These are phyloP conservation scores for Flaveria trinervia DNA, from an alignment of 129 eudicot species.

Conservation along the genomic window DNA sequence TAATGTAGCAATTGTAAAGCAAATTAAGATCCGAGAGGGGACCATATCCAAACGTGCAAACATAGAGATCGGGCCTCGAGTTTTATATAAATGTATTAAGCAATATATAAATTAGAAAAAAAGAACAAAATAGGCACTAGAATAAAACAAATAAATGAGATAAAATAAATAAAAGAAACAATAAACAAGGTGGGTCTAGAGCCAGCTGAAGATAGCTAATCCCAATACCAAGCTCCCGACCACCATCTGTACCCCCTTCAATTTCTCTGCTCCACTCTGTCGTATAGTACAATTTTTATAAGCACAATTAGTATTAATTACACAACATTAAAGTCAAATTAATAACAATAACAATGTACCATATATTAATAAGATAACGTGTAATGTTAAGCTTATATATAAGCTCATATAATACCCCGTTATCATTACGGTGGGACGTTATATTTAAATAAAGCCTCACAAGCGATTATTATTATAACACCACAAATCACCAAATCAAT, in stretches of 20 bases:
- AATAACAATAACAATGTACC: background rate
- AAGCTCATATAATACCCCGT: too few relatives aligned
- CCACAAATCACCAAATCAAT: too few relatives aligned
- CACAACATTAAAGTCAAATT: background rate
- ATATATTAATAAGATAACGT: too few relatives aligned
- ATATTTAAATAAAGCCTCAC: too few relatives aligned
- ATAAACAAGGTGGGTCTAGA: constrained; percentile 19
- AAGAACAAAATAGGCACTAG: background rate
- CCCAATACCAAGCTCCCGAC: constrained; percentile 65
- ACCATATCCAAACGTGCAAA: background rate
- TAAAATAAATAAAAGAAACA: background rate
- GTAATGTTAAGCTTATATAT: too few relatives aligned
- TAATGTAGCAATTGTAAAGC: background rate
- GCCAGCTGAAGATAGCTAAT: constrained; percentile 51
- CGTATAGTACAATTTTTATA: background rate
- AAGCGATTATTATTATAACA: too few relatives aligned
- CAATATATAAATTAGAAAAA: constrained; percentile 23
- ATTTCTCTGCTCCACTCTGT: constrained; percentile 79
- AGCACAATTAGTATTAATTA: too few relatives aligned
- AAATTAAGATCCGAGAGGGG: background rate
- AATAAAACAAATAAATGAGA: constrained; percentile 17
- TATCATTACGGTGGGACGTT: too few relatives aligned
- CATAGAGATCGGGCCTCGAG: constrained; percentile 16
- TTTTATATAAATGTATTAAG: constrained; percentile 19
- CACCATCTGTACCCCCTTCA: constrained; percentile 47